Evolutionary conservation across 169 alveolate genomes (phyloP).

Genomic region (Plasmodium relictum): DNA sequence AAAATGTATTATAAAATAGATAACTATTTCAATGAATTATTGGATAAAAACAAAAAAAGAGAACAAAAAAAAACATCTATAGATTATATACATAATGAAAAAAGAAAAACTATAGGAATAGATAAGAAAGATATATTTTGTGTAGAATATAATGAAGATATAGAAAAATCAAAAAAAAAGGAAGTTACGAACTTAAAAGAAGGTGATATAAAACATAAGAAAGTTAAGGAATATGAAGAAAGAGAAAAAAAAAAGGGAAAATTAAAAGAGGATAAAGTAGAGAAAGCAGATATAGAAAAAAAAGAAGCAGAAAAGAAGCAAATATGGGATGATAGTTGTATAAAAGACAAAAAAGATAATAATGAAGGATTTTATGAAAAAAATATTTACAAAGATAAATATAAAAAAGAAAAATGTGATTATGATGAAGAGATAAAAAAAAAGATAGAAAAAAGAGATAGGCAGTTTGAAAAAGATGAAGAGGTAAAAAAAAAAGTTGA

Average conservation of each 20-base stretch:
- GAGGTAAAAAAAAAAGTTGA: background rate
- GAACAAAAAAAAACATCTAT: background rate
- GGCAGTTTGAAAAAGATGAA: background rate
- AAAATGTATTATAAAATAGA: background rate
- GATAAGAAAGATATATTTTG: too few species aligned
- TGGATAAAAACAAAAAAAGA: constrained; percentile 34
- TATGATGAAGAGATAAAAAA: background rate
- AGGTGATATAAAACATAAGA: too few species aligned
- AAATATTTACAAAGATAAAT: background rate
- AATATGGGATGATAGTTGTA: background rate
- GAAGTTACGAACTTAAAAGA: too few species aligned
- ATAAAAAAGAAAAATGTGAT: background rate
- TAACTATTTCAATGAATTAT: constrained; percentile 25
- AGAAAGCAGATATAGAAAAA: background rate
- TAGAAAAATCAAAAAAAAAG: too few species aligned
- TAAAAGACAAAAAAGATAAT: background rate
- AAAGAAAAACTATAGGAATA: too few species aligned
- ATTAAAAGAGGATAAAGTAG: background rate
- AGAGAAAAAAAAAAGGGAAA: background rate
- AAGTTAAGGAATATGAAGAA: background rate
- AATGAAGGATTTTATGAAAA: background rate
- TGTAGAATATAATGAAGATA: too few species aligned
- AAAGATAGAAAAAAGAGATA: background rate
- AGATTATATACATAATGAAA: too few species aligned
- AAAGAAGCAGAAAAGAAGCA: background rate